Base-by-base conservation (phyloP, 768 basidiomycete genomes). In the Saitozyma sp. region DNA sequence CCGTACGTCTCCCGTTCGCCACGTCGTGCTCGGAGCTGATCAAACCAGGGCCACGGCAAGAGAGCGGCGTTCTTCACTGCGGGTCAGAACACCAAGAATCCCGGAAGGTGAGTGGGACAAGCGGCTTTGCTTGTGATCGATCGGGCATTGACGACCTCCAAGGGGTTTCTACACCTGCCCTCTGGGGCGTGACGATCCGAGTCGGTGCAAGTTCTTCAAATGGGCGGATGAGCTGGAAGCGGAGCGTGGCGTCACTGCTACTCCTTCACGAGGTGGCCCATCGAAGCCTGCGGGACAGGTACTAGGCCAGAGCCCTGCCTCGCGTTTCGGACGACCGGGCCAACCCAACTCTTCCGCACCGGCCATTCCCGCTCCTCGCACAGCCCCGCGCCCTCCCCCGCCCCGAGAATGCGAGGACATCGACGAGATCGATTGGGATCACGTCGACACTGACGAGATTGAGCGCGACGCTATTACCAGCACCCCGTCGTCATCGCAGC, bases 141-240 rank as follows among this genome's bases (percentile, higher is more conserved):
- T 37, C 40, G 9, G 51, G 3, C 13, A 19, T 50, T 9, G 29
- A 37, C 7, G 11, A 2, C n/a, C 14, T 41, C n/a, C 13, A 52
- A 73, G 71, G 46, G 59, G 62, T 2, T 73, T 75, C 57, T 75
- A 70, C 57, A 59, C 64, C 20, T 75, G 73, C 58, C 68, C 70
- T 9, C 41, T 66, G 10, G 55, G 54, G 20, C 62, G 65, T 19
- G 63, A 73, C 37, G 74, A 75, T 63, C 67, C 71, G 1, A 48
- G 50, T 4, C 58, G 66, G 58, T 75, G 74, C 57, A 72, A 71
- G 53, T 75, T 70, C 67, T 75, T 75, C 66, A 62, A 67, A 68
- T 75, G 74, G 74, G 68, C 58, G 13, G 74, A 75, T 59, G 71
- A 75, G 60, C 14, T 71, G 3, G 39, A 62, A 13, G 41, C 51